Evolutionary conservation across 768 basidiomycete genomes (phyloP).

Genomic region (Sporobolomyces pararoseus): DNA sequence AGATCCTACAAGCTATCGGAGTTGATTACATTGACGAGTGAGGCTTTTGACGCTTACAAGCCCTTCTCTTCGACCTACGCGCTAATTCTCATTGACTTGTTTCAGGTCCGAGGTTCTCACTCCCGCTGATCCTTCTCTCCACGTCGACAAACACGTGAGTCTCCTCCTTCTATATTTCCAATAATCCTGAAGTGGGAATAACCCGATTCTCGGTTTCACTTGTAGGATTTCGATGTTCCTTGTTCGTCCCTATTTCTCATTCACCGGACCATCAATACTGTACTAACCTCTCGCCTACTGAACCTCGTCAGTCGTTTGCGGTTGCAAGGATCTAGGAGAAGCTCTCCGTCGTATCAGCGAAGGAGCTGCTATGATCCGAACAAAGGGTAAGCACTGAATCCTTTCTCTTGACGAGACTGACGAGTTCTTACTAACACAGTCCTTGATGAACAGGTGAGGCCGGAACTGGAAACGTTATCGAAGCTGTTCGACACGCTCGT

Average conservation of each 20-base stretch:
- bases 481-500: slow-evolving; percentile 85
- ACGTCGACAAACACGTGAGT: slow-evolving; percentile 65
- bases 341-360: slow-evolving; percentile 93
- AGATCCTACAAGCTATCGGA: slow-evolving; percentile 91
- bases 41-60: too few relatives aligned
- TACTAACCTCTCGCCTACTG: background rate
- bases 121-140: slow-evolving; percentile 73
- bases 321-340: slow-evolving; percentile 90
- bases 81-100: too few relatives aligned
- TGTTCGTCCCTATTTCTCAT: slow-evolving; percentile 3
- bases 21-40: slow-evolving; percentile 97
- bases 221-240: slow-evolving; percentile 70
- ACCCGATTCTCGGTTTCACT: background rate
- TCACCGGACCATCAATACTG: background rate
- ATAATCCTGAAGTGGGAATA: background rate
- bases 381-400: slow-evolving; percentile 72
- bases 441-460: slow-evolving; percentile 49
- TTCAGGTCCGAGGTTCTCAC: slow-evolving; percentile 67
- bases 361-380: slow-evolving; percentile 97
- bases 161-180: background rate
- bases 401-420: too few relatives aligned
- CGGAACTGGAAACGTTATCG: slow-evolving; percentile 54
- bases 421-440: too few relatives aligned
- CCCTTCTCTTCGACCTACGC: background rate
- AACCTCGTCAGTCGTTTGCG: slow-evolving; percentile 66